phyloP scores from a whole-genome alignment of 2,329 filamentous ascomycete genomes.

The Teratosphaeria gauchensis region DNA sequence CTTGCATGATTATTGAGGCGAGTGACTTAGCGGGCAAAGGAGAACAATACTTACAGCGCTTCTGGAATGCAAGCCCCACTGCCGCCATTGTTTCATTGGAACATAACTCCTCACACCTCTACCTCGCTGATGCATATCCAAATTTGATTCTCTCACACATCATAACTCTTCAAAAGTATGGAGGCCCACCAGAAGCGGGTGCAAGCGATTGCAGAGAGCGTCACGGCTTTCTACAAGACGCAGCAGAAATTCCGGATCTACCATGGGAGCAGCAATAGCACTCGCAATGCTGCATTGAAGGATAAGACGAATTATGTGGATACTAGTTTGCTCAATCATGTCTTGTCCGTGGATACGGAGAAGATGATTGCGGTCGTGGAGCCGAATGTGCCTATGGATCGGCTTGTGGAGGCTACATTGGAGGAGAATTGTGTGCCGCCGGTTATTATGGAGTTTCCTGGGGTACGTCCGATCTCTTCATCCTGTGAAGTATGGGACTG shows the following conservation, averaged over 20 bases:
- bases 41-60: not conserved
- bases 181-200: not conserved
- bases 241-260: constrained; percentile 43
- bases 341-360: constrained; percentile 34
- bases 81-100: not conserved
- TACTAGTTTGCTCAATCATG: constrained; percentile 37
- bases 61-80: not conserved
- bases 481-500: not conserved
- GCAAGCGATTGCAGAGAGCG: constrained; percentile 27
- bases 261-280: constrained; percentile 45
- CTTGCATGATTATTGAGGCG: no score
- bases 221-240: constrained; percentile 38
- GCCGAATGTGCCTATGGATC: constrained; percentile 61
- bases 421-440: constrained; percentile 48
- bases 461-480: constrained; percentile 15
- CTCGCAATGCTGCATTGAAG: constrained; percentile 30
- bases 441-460: constrained; percentile 63
- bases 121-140: no score
- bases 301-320: constrained; percentile 36
- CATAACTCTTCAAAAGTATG: not conserved
- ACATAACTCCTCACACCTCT: no score
- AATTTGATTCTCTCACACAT: not conserved
- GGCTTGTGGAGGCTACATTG: constrained; percentile 49
- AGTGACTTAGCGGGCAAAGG: not conserved
- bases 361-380: constrained; percentile 47